Conservation (phyloP, 192 early-diverging fungal species). For the Physocladia obscura region DNA sequence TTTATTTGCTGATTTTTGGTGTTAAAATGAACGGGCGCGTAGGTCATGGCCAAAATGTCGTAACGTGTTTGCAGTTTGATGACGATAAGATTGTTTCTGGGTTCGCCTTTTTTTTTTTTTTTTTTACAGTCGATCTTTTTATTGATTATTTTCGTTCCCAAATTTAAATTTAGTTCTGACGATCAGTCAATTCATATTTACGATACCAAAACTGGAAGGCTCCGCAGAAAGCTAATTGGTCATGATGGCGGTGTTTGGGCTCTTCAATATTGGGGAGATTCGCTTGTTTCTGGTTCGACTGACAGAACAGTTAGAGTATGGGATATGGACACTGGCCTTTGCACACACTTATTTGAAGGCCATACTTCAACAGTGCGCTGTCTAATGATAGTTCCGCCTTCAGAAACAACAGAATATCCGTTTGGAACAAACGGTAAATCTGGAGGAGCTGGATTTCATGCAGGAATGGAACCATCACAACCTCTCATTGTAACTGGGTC, state of each 20-base stretch:
- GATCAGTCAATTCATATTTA: slow-evolving; percentile 93
- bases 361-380: slow-evolving; percentile 95
- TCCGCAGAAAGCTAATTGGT: slow-evolving; percentile 71
- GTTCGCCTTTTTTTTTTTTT: slow-evolving; percentile 18
- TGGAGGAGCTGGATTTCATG: slow-evolving; percentile 25
- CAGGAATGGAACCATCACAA: slow-evolving; percentile 16
- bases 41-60: slow-evolving; percentile 80
- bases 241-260: slow-evolving; percentile 97
- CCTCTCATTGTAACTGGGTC: slow-evolving; percentile 93
- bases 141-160: not conserved
- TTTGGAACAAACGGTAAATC: slow-evolving; percentile 1
- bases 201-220: slow-evolving; percentile 77
- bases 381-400: slow-evolving; percentile 78
- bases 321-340: slow-evolving; percentile 87
- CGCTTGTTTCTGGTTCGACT: slow-evolving; percentile 90
- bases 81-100: slow-evolving; percentile 94
- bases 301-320: slow-evolving; percentile 95
- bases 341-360: slow-evolving; percentile 91
- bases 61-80: slow-evolving; percentile 96
- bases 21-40: too few relatives aligned
- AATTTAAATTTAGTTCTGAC: slow-evolving; percentile 57
- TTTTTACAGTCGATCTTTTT: not conserved
- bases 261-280: slow-evolving; percentile 82
- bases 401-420: slow-evolving; percentile 38
- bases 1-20: too few relatives aligned